phyloP scores from a whole-genome alignment of 345 rosid species.

The Populus euphratica region DNA sequence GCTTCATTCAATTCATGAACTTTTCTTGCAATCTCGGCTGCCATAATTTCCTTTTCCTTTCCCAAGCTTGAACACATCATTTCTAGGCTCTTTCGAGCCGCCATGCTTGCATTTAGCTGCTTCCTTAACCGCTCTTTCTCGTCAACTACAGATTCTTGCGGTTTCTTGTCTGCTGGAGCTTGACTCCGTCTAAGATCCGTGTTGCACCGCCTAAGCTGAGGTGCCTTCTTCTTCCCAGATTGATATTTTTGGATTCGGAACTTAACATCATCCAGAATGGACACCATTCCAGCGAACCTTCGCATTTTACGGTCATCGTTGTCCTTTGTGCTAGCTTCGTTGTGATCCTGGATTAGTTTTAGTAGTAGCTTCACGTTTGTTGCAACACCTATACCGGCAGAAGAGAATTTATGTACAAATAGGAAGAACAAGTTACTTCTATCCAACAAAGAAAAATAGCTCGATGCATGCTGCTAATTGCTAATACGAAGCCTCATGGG shows the following conservation, averaged over 20 bases:
- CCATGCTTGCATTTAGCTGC: conserved; percentile 49
- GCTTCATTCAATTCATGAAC: conserved; percentile 52
- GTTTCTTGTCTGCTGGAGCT: conserved; percentile 22
- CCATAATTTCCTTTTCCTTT: conserved; percentile 78
- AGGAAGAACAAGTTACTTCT: background rate
- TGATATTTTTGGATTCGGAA: conserved; percentile 59
- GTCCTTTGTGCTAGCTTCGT: conserved; percentile 43
- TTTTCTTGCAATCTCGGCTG: conserved; percentile 55
- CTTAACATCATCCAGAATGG: conserved; percentile 69
- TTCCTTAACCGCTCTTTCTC: conserved; percentile 52
- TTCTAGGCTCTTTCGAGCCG: conserved; percentile 68
- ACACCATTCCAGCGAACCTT: conserved; percentile 63
- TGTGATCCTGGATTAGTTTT: conserved; percentile 69
- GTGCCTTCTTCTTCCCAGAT: conserved; percentile 27
- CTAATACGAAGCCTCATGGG: background rate
- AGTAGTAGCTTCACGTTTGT: conserved; percentile 61
- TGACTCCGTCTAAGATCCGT: conserved; percentile 54
- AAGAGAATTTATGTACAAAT: background rate
- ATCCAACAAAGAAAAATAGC: background rate
- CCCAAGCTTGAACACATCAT: conserved; percentile 83
- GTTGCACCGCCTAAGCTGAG: conserved; percentile 69
- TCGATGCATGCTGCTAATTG: background rate
- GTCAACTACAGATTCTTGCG: conserved; percentile 19
- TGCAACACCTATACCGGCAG: conserved; percentile 38
- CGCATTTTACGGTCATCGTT: conserved; percentile 51